Percentiles rank a stretch among this genome's conserved stretches.
These are phyloP conservation scores for Capsicum pubescens DNA, from an alignment of 257 asterid species.

Conservation along the genomic window DNA sequence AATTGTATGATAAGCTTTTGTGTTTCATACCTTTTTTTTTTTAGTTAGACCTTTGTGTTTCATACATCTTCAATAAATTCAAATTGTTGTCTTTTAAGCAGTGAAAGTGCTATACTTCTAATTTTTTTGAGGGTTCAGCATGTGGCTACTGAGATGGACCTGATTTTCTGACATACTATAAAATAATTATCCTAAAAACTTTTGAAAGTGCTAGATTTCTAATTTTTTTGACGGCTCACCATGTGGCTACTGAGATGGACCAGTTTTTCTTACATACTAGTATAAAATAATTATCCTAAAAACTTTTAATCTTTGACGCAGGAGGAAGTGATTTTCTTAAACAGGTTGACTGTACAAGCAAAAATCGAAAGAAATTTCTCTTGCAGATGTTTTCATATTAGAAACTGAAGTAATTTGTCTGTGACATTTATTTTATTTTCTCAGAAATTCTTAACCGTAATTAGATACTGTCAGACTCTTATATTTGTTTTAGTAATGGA, in stretches of 20 bases:
- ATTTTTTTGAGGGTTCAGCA: background rate
- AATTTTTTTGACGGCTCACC: background rate
- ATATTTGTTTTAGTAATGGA: background rate
- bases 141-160: slow-evolving; percentile 14
- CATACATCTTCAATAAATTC: background rate
- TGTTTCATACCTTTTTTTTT: background rate
- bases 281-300: background rate
- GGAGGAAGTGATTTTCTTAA: slow-evolving; percentile 14
- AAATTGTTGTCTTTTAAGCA: background rate
- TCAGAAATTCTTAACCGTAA: background rate
- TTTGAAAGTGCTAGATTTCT: too few species aligned
- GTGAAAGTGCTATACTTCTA: background rate
- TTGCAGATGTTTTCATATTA: slow-evolving; percentile 5
- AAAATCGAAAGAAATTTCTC: background rate
- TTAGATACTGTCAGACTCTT: background rate
- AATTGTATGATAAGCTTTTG: background rate
- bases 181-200: background rate
- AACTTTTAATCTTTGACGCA: background rate
- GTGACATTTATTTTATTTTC: background rate
- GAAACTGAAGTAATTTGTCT: slow-evolving; percentile 8
- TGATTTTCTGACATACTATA: background rate
- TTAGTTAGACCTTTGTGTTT: background rate
- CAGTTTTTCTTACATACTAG: background rate
- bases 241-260: slow-evolving; percentile 11
- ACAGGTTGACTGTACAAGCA: background rate